phyloP scores from a whole-genome alignment of 345 rosid species.

The Draba incana region DNA sequence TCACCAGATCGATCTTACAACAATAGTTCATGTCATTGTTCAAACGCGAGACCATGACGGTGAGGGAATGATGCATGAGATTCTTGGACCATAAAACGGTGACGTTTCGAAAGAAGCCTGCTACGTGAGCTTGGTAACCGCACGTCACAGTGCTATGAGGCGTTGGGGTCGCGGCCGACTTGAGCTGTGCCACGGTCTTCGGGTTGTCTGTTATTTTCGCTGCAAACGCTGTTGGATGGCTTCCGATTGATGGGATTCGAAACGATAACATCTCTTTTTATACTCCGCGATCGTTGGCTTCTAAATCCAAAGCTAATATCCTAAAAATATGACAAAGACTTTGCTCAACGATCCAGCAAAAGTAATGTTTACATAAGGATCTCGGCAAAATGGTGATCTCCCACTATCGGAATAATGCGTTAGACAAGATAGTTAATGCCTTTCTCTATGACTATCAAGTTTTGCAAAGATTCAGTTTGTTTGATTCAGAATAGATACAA shows the following conservation, averaged over 20 bases:
- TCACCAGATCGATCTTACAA: conserved; percentile 69
- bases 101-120: conserved; percentile 63
- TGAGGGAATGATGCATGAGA: conserved; percentile 70
- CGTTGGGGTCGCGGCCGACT: conserved; percentile 47
- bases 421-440: background rate
- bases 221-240: conserved; percentile 39
- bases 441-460: background rate
- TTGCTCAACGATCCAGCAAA: conserved; percentile 1
- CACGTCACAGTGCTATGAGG: conserved; percentile 80
- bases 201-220: conserved; percentile 64
- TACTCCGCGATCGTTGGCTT: conserved; percentile 1
- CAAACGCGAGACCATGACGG: conserved; percentile 59
- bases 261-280: conserved; percentile 38
- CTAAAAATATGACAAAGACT: conserved; percentile 8
- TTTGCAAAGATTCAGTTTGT: conserved; percentile 16
- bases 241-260: conserved; percentile 28
- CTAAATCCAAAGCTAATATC: conserved; percentile 1
- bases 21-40: conserved; percentile 59
- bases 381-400: conserved; percentile 21
- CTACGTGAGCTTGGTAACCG: conserved; percentile 69
- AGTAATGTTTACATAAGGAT: background rate
- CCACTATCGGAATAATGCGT: background rate
- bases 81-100: conserved; percentile 76
- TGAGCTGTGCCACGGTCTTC: conserved; percentile 45
- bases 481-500: conserved; percentile 21